Conservation (phyloP, 805 yeast species). For the Monosporozyma unispora region DNA sequence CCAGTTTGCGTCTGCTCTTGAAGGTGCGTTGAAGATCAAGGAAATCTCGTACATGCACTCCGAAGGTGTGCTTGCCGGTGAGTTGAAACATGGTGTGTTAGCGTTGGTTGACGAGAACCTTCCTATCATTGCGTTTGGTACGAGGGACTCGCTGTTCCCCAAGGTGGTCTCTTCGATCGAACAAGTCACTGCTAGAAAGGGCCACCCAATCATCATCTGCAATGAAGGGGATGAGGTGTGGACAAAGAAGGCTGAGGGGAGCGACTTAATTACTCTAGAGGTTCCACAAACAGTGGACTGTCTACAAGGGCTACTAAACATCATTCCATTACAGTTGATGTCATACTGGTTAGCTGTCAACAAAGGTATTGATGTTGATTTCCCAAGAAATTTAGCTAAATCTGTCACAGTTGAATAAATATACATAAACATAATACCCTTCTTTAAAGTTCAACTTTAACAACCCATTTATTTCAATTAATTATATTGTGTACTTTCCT, state of each 20-base stretch:
- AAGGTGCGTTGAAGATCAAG: conserved; percentile 96
- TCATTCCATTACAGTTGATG: conserved; percentile 89
- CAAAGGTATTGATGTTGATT: conserved; percentile 94
- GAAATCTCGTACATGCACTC: conserved; percentile 98
- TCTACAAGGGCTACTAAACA: conserved; percentile 90
- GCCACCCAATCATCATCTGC: conserved; percentile 89
- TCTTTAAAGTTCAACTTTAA: too few species aligned
- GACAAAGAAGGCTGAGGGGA: conserved; percentile 32
- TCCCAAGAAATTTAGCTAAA: conserved; percentile 97
- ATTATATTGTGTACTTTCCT: background rate
- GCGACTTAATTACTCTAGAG: conserved; percentile 61
- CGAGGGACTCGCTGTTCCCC: conserved; percentile 92
- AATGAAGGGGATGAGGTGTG: conserved; percentile 69
- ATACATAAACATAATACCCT: background rate
- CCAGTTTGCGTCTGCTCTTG: conserved; percentile 94
- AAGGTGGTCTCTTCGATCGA: conserved; percentile 91
- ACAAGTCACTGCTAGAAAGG: conserved; percentile 95
- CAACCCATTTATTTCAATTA: background rate
- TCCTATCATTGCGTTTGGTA: conserved; percentile 93
- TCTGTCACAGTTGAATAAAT: conserved; percentile 88
- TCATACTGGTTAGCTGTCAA: conserved; percentile 94
- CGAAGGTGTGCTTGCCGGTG: conserved; percentile 99
- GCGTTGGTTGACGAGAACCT: conserved; percentile 90
- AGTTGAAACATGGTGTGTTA: conserved; percentile 94
- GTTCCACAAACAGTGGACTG: conserved; percentile 97